Evolutionary conservation across 805 yeast genomes (phyloP).

Genomic region (Saccharomycopsis babjevae): DNA sequence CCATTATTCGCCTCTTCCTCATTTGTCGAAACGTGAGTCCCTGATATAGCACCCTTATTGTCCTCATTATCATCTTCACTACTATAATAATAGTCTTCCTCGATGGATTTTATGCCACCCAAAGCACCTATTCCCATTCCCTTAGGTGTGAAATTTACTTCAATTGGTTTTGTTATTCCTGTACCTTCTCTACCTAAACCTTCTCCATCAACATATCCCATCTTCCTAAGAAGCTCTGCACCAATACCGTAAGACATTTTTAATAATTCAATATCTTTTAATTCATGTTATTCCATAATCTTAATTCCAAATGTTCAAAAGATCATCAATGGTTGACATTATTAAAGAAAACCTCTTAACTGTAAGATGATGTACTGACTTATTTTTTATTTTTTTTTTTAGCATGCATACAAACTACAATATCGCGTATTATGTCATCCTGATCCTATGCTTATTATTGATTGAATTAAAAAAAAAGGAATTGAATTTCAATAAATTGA

Average conservation of each 20-base stretch:
- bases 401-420: too few relatives aligned
- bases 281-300: not conserved
- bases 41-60: slow-evolving; percentile 8
- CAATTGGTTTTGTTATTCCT: slow-evolving; percentile 78
- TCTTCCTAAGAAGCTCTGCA: slow-evolving; percentile 59
- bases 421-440: too few relatives aligned
- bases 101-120: slow-evolving; percentile 18
- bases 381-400: too few relatives aligned
- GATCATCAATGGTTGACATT: too few relatives aligned
- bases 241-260: slow-evolving; percentile 63
- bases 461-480: too few relatives aligned
- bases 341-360: too few relatives aligned
- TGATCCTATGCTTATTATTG: too few relatives aligned
- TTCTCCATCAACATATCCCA: slow-evolving; percentile 81
- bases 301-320: too few relatives aligned
- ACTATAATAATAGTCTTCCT: slow-evolving; percentile 19
- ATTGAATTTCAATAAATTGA: too few relatives aligned
- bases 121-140: slow-evolving; percentile 70
- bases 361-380: too few relatives aligned
- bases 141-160: slow-evolving; percentile 53
- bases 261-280: not conserved
- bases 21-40: slow-evolving; percentile 19
- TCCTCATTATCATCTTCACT: slow-evolving; percentile 7
- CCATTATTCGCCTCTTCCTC: slow-evolving; percentile 21
- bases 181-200: slow-evolving; percentile 69